Evolutionary conservation across 1,139 yeast genomes (phyloP), one percentile per base, ranked within the genome.

Genomic region (Blastobotrys proliferans): DNA sequence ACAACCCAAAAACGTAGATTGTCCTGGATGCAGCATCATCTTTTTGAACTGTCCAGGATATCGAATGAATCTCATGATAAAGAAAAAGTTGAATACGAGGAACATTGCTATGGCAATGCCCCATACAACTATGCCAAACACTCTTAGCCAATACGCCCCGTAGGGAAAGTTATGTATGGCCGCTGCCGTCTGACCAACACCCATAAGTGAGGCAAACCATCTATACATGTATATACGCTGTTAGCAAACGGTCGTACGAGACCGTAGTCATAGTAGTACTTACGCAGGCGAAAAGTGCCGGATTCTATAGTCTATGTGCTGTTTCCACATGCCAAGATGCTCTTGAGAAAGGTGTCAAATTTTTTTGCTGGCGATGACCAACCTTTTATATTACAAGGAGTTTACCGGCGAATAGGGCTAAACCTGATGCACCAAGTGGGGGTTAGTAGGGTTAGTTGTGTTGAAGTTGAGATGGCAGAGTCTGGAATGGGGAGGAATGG

Each of bases 151-250:
- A 36, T 63, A 60, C 0, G 80, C 73, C 1, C 70, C 72, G 56
- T 77, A 83, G 0, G 95, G 88, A 59, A 81, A 86, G 25, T 67
- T 60, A 61, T 78, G 74, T 40, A 86, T 65, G 6, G 84, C 66
- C 30, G 74, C 62, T 3, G 83, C 67, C 1, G 85, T 67, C 35
- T 86, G 83, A 1, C 95, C 95, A 1, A 83, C 75, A 2, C 94
- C 96, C 95, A 87, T 87, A n/a, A 79, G 73, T 38, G 78, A 70
- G 28, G 83, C 82, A 62, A 82, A 86, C 73, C 79, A 81, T 24
- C 37, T 33, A 21, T 20, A n/a, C 13, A 27, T 9, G 11, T 9
- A 24, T 9, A 6, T 9, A 27, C 10, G 14, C n/a, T 6, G 30
- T 27, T 27, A 27, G 30, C 13, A n/a, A n/a, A n/a, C n/a, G n/a